Base-by-base conservation (phyloP, 2,329 filamentous ascomycete species). In the Thielaviopsis populi region DNA sequence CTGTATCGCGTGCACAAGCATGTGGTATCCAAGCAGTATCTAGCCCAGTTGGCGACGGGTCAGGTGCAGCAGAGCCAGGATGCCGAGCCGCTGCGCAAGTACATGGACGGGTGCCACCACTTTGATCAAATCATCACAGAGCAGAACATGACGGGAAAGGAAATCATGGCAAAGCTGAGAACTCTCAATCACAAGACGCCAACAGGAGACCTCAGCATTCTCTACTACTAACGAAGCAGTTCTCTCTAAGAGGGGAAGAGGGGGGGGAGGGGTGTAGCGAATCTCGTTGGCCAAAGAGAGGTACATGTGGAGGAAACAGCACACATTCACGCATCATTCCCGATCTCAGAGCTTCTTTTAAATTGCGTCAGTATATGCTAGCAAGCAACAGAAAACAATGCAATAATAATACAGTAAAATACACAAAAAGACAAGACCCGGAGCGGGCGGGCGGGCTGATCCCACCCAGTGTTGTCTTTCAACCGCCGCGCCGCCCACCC, bases 1-100 rank as follows among this genome's bases (percentile, higher is more conserved):
- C 76, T 99, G 27, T 96, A 96, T 74, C 84, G 94, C 41, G 86
- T 96, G 48, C 90, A 97, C 75, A 95, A 94, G 73, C 95, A 95
- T 72, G 88, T 90, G 33, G 83, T 95, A 1, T 84, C 81, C 3
- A 83, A 83, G 70, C 80, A 83, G 71, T 83, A 84, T 69, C 74
- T 86, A 24, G 77, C 80, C 7, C 75, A 76, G 1, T 71, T 84
- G 63, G 83, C 81, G 1, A 79, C 80, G 46, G 82, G 81, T 1
- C 76, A 80, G 69, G 77, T 77, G 46, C 71, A 73, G 27, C 74
- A 76, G 0, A 65, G 69, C 27, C 69, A 71, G 1, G 74, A 73
- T 10, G 75, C 75, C 2, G 79, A 82, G 66, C 79, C 79, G 30
- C 70, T 92, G 71, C 78, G 85, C 68, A 80, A 77, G 69, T 92